A percentile compares a stretch with the other conserved stretches of the same genome.
Conservation (phyloP, 495 filamentous ascomycete genomes). For the Xylaria sp. region DNA sequence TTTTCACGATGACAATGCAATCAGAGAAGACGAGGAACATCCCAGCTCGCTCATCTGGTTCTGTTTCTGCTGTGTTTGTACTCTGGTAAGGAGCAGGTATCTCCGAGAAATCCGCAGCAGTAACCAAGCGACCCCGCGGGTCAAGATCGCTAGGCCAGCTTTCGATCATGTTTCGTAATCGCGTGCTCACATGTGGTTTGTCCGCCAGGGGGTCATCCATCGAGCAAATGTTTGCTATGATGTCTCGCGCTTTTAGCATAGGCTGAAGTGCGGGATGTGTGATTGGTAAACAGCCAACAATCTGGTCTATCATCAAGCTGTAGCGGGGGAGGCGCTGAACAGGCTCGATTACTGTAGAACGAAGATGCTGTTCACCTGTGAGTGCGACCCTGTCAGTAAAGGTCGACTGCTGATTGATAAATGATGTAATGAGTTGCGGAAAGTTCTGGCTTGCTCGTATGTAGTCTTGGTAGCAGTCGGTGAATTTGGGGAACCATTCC, state of each 20-base stretch:
- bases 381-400: conserved; percentile 80
- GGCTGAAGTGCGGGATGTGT: conserved; percentile 80
- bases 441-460: conserved; percentile 86
- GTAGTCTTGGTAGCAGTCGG: conserved; percentile 87
- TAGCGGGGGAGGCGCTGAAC: conserved; percentile 95
- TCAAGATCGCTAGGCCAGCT: conserved; percentile 79
- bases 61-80: conserved; percentile 40
- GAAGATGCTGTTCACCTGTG: conserved; percentile 87
- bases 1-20: conserved; percentile 76
- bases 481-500: conserved; percentile 91
- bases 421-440: conserved; percentile 75
- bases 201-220: conserved; percentile 73
- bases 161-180: conserved; percentile 75
- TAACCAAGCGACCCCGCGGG: conserved; percentile 80
- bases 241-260: conserved; percentile 84
- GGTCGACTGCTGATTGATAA: conserved; percentile 78
- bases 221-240: conserved; percentile 94
- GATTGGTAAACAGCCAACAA: conserved; percentile 80
- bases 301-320: conserved; percentile 94
- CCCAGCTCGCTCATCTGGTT: conserved; percentile 55
- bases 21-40: conserved; percentile 88
- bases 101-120: conserved; percentile 82
- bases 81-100: conserved; percentile 72
- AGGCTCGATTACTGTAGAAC: conserved; percentile 94
- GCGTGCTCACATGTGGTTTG: conserved; percentile 72